Evolutionary conservation across 2,329 filamentous ascomycete species (phyloP), one percentile per base, ranked within the genome.

Genomic region (Lachnellula cervina): DNA sequence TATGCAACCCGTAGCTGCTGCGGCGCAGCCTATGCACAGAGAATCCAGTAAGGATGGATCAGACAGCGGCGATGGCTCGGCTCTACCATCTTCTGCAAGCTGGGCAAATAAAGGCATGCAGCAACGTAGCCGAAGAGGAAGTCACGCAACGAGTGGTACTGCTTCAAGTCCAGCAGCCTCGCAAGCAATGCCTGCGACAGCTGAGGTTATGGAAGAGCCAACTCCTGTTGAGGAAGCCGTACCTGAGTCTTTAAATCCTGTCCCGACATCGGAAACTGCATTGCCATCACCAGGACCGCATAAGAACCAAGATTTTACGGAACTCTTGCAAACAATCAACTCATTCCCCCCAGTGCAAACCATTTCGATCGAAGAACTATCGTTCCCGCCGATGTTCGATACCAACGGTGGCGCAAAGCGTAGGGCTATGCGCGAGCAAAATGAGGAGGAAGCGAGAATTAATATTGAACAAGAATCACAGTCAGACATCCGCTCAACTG

Each of bases 11-110:
- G 64, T 62, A 21, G 59, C 68, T 53, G 64, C 74, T 6, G 71
- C 72, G 13, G 75, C 81, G 4, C 82, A 86, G 62, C 73, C 80
- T n/a, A 91, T 94, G 87, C 80, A 79, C 34, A 81, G 89, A 40
- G 86, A 90, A 58, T 78, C 81, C n/a, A 92, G 88, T 71, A 91
- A 89, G 68, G 89, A 95, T 57, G 86, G 82, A 9, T 84, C 87
- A 0, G 83, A 87, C 54, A 81, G 78, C 65, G 84, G 81, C n/a
- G 93, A 97, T 67, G 86, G 87, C 3, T 91, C 94, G 40, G 94
- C 91, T n/a, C 77, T 99, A 43, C 95, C 94, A 2, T 90, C 92
- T 1, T 91, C 92, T 3, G 94, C 93, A 4, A 97, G 87, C 68
- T 99, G 94, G 94, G 94, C 93, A 19, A 86, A 81, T 60, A 84